Evolutionary conservation across 176 grass and related monocot species (phyloP).

Genomic region (Rhipidocladum racemiflorum): DNA sequence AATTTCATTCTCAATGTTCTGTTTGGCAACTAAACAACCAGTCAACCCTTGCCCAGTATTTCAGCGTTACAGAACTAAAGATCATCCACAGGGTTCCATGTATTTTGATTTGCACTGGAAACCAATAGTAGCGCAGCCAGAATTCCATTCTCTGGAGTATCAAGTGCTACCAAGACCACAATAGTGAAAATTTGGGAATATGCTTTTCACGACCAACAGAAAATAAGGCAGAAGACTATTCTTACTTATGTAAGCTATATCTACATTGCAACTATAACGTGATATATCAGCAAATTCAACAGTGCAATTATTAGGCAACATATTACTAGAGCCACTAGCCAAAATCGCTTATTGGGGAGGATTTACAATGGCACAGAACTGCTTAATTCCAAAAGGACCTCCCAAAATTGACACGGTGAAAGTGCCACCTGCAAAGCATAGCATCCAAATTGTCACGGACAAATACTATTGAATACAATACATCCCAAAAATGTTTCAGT

Average conservation of each 20-base stretch:
- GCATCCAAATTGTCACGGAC: slow-evolving; percentile 7
- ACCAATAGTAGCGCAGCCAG: not conserved
- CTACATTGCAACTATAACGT: not conserved
- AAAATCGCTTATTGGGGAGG: slow-evolving; percentile 74
- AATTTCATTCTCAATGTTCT: not conserved
- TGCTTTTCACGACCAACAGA: not conserved
- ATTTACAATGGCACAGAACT: slow-evolving; percentile 78
- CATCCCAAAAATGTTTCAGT: not conserved
- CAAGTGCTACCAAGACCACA: not conserved
- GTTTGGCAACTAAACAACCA: not conserved
- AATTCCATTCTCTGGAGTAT: not conserved
- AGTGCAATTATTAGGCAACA: not conserved
- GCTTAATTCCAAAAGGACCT: slow-evolving; percentile 76
- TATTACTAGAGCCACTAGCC: slow-evolving; percentile 68
- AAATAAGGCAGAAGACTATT: not conserved
- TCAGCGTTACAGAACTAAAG: not conserved
- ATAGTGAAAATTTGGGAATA: not conserved
- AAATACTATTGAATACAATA: not conserved
- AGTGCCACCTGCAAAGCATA: slow-evolving; percentile 48
- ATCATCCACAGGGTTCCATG: not conserved
- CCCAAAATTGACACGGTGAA: slow-evolving; percentile 73
- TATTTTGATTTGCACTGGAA: not conserved
- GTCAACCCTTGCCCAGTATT: not conserved
- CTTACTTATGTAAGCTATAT: not conserved
- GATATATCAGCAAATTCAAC: not conserved